Evolutionary conservation across 2,329 filamentous ascomycete genomes (phyloP), one percentile per base, ranked within the genome.

Genomic region (Xylaria polymorpha): DNA sequence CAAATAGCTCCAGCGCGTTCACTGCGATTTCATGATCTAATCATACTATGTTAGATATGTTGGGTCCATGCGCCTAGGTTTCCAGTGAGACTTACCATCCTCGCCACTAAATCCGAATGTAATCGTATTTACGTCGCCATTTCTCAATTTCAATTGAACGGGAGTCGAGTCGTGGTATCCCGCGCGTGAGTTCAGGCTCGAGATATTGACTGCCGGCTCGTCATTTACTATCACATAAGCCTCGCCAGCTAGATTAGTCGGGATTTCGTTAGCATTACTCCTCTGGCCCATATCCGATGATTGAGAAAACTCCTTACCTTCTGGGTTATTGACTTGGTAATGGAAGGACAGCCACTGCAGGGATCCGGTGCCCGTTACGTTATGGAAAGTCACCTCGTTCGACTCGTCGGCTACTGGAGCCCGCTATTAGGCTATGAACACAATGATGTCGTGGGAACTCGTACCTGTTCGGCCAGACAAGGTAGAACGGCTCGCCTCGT

Each of bases 341-440:
- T 81, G 78, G 66, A 82, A 74, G 39, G 79, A 77, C 18, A 81
- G 71, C 80, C 80, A 82, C 65, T 81, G 77, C 12, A 74, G 67
- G 18, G 71, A 68, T 25, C 79, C 80, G 8, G 77, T 78, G 18
- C 79, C 80, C 1, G 79, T 80, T 14, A 81, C 73, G 60, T 82
- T 81, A 35, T 72, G 71, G 73, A 81, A 81, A 0, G 73, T 76
- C n/a, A 80, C 71, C 53, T 77, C 72, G 39, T 74, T 77, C 22
- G 71, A 60, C 20, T 73, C 64, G 20, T 67, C 67, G 56, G 76
- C 75, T 78, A 57, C 41, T 35, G 22, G 0, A 5, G 18, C 35
- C 14, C 20, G 8, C n/a, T 55, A 70, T 67, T 8, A 67, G 61
- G 1, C 6, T 35, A 20, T 7, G 18, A 37, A 22, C 18, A 10